Base-by-base conservation (phyloP, 1,139 yeast species). In the Yamadazyma spencermartinsiae region DNA sequence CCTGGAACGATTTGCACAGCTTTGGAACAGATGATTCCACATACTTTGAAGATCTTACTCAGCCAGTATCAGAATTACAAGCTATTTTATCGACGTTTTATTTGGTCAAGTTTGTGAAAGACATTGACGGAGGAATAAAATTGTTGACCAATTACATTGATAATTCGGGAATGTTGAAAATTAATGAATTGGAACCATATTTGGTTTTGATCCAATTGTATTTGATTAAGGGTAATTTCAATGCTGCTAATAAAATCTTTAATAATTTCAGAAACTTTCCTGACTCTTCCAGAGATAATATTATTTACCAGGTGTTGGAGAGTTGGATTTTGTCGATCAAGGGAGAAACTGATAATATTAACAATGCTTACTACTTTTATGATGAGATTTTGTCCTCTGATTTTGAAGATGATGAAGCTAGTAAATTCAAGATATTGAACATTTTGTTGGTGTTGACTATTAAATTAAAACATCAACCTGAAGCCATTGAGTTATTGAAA, bases 221-320 rank as follows among this genome's bases (percentile, higher is more conserved):
- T 48, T 60, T 72, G 50, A 49, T 63, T 31, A 60, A 66, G 37
- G 77, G 74, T 12, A 62, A 66, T 41, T 61, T 63, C 44, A 45
- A 58, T 16, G 58, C 60, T 33, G 77, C 77, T 36, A 54, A 55
- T 44, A 61, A 61, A 39, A 54, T 69, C 30, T 68, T 68, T 41
- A 51, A 53, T 42, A 55, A 50, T 35, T 65, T 71, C 45, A 58
- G 61, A 46, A 62, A 58, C 41, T 79, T 82, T 39, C 65, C 68
- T 3, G 59, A 55, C 25, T 46, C 54, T 62, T 72, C 86, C 16
- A 77, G 81, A 54, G 94, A 85, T 57, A 78, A 75, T 50, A 76
- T 84, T 37, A 74, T 82, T 35, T 82, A 74, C 59, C 85, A 82
- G 51, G 70, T 84, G 12, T 72, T 83, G 38, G 92, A 85, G 54